Evolutionary conservation across 768 basidiomycete species (phyloP).

Genomic region (Leccinum disarticulatum): DNA sequence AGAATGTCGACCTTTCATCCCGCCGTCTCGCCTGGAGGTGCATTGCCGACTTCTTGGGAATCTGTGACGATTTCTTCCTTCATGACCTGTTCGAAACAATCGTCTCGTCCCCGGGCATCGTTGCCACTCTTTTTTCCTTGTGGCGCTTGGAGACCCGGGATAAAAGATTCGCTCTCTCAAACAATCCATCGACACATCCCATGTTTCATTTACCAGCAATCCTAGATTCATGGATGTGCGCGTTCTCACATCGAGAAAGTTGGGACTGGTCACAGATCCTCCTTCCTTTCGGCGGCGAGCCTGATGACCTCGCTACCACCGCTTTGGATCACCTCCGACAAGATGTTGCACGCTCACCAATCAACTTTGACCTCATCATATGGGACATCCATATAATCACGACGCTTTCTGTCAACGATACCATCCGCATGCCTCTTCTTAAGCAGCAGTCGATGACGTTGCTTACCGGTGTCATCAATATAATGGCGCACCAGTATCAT

Average conservation of each 20-base stretch:
- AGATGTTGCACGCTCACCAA: conserved; percentile 19
- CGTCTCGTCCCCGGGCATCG: conserved; percentile 17
- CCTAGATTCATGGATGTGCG: conserved; percentile 31
- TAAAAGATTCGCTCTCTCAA: conserved; percentile 15
- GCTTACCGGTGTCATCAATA: conserved; percentile 17
- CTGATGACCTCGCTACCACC: conserved; percentile 19
- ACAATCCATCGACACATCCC: conserved; percentile 4
- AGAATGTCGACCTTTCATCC: conserved; percentile 17
- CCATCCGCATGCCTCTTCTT: conserved; percentile 25
- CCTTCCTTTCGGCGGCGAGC: conserved; percentile 21
- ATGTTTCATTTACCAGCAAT: conserved; percentile 12
- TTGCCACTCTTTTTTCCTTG: conserved; percentile 24
- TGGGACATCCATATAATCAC: conserved; percentile 34
- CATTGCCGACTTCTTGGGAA: conserved; percentile 22
- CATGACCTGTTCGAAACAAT: conserved; percentile 19
- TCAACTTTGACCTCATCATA: conserved; percentile 28
- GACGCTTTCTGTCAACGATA: conserved; percentile 23
- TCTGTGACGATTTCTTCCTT: conserved; percentile 18
- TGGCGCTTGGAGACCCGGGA: conserved; percentile 29
- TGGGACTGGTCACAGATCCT: conserved; percentile 32
- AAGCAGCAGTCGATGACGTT: conserved; percentile 21
- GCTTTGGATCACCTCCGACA: conserved; percentile 27
- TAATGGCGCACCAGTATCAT: conserved; percentile 12
- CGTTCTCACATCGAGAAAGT: conserved; percentile 21
- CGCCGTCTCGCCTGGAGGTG: conserved; percentile 22